Evolutionary conservation across 352 stramenopile species (phyloP).

Genomic region (Phytophthora rubi): DNA sequence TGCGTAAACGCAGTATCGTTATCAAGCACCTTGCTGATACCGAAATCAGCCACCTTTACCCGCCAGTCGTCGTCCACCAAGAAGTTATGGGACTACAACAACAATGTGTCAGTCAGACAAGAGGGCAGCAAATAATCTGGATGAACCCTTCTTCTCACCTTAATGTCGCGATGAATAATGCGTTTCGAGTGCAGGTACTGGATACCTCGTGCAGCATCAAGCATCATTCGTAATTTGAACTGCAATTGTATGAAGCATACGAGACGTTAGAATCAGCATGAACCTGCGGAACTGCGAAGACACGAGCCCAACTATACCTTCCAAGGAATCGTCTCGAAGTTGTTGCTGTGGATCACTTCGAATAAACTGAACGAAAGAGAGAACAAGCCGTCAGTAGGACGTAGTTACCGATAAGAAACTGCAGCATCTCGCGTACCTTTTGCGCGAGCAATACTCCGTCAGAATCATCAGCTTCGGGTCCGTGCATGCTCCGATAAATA

Average conservation of each 20-base stretch:
- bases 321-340: slow-evolving; percentile 90
- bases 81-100: slow-evolving; percentile 86
- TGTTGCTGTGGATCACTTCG: slow-evolving; percentile 90
- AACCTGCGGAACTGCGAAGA: background rate
- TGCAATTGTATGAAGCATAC: slow-evolving; percentile 29
- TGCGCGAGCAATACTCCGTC: slow-evolving; percentile 90
- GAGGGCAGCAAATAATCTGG: background rate
- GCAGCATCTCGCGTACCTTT: slow-evolving; percentile 55
- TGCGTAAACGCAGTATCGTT: slow-evolving; percentile 87
- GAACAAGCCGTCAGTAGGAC: background rate
- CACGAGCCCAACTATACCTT: slow-evolving; percentile 56
- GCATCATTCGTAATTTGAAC: slow-evolving; percentile 92
- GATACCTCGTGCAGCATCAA: slow-evolving; percentile 88
- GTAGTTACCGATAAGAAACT: slow-evolving; percentile 3
- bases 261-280: slow-evolving; percentile 2
- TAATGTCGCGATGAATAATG: slow-evolving; percentile 92
- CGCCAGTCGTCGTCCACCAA: slow-evolving; percentile 91
- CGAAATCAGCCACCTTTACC: slow-evolving; percentile 90
- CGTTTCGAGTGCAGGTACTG: slow-evolving; percentile 88
- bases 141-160: slow-evolving; percentile 48
- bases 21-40: slow-evolving; percentile 90
- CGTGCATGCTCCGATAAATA: slow-evolving; percentile 92
- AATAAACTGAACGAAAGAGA: slow-evolving; percentile 66
- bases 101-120: background rate
- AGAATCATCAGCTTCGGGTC: slow-evolving; percentile 91